Conservation (phyloP, 495 filamentous ascomycete genomes). For the Penicillium roqueforti region DNA sequence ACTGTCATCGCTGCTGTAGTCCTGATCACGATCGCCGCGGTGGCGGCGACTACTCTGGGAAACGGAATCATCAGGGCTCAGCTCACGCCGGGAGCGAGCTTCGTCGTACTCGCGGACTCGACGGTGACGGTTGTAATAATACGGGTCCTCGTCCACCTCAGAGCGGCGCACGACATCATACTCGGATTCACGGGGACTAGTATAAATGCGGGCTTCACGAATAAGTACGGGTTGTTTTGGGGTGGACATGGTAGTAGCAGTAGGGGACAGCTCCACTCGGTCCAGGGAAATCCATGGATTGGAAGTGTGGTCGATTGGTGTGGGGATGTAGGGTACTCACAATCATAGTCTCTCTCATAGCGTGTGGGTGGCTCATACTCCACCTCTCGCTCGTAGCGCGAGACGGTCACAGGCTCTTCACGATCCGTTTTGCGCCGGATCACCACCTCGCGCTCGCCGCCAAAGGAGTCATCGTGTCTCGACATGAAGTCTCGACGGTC, state of each 20-base stretch:
- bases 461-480: slow-evolving; percentile 35
- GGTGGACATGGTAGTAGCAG: slow-evolving; percentile 60
- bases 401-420: slow-evolving; percentile 36
- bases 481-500: slow-evolving; percentile 40
- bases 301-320: slow-evolving; percentile 59
- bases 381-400: slow-evolving; percentile 44
- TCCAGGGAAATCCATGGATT: slow-evolving; percentile 66
- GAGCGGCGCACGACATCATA: slow-evolving; percentile 67
- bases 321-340: slow-evolving; percentile 41
- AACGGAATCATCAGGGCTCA: slow-evolving; percentile 56
- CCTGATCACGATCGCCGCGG: slow-evolving; percentile 34
- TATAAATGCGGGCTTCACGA: slow-evolving; percentile 66
- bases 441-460: slow-evolving; percentile 45
- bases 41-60: slow-evolving; percentile 48
- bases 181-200: slow-evolving; percentile 59
- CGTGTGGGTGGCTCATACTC: slow-evolving; percentile 37
- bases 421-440: slow-evolving; percentile 46
- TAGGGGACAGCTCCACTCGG: slow-evolving; percentile 43
- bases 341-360: slow-evolving; percentile 56
- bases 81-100: slow-evolving; percentile 47
- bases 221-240: slow-evolving; percentile 72
- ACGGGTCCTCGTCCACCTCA: slow-evolving; percentile 49
- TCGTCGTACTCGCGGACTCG: slow-evolving; percentile 52
- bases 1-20: slow-evolving; percentile 62
- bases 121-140: slow-evolving; percentile 64